A percentile compares a stretch with the other conserved stretches of the same genome.
These are phyloP conservation scores for Aspergillus steynii DNA, from an alignment of 495 filamentous ascomycete species.

Conservation along the genomic window DNA sequence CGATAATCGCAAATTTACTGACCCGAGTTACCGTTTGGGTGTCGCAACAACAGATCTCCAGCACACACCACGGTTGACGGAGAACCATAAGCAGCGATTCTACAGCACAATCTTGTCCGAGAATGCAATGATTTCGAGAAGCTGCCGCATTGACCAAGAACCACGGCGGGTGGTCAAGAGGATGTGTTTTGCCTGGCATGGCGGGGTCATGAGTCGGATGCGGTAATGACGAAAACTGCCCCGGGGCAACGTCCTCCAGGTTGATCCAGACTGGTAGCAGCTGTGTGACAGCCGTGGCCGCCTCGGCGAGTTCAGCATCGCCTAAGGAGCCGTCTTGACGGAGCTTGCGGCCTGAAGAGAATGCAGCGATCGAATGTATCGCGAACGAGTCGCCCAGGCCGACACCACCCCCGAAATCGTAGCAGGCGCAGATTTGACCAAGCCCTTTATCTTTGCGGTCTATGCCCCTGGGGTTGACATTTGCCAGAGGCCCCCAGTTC, in stretches of 20 bases:
- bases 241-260: neutral
- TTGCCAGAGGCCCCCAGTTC: neutral
- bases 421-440: neutral
- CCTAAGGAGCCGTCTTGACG: neutral
- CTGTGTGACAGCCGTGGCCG: neutral
- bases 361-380: neutral
- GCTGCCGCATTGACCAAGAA: constrained; percentile 21
- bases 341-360: neutral
- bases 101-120: constrained; percentile 11
- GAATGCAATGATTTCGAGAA: constrained; percentile 19
- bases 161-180: constrained; percentile 15
- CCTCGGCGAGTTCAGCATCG: neutral
- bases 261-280: neutral
- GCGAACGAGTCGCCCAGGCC: neutral
- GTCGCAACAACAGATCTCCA: constrained; percentile 25
- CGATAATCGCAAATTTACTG: neutral
- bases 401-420: neutral
- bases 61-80: constrained; percentile 27
- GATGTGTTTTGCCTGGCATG: neutral
- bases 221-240: neutral
- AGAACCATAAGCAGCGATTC: constrained; percentile 20
- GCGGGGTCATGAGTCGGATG: neutral
- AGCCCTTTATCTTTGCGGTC: neutral
- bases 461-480: neutral
- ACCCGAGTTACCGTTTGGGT: neutral